phyloP scores from a whole-genome alignment of 805 yeast genomes.

The Candida parachauliodes region DNA sequence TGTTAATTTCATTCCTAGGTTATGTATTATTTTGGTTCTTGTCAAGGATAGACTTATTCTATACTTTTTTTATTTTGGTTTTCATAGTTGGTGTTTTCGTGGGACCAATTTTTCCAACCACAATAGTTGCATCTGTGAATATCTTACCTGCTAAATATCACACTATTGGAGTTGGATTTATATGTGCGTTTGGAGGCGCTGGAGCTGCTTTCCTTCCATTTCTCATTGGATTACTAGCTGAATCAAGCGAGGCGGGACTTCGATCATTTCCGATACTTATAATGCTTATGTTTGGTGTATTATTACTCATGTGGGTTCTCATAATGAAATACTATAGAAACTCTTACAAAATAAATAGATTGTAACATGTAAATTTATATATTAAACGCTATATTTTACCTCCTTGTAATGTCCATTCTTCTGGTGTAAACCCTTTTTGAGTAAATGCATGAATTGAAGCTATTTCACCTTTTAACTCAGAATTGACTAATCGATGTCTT shows the following conservation, averaged over 20 bases:
- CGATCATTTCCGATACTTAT: slow-evolving; percentile 30
- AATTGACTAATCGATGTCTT: slow-evolving; percentile 85
- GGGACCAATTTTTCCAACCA: slow-evolving; percentile 63
- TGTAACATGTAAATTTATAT: slow-evolving; percentile 6
- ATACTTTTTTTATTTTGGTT: slow-evolving; percentile 33
- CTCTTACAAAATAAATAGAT: slow-evolving; percentile 9
- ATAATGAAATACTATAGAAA: slow-evolving; percentile 10
- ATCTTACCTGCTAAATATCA: slow-evolving; percentile 59
- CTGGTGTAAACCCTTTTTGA: slow-evolving; percentile 81
- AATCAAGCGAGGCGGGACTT: slow-evolving; percentile 30
- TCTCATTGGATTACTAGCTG: slow-evolving; percentile 49
- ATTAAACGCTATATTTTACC: slow-evolving; percentile 18
- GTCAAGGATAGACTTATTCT: slow-evolving; percentile 23
- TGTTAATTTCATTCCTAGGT: slow-evolving; percentile 27
- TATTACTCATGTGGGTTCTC: slow-evolving; percentile 24
- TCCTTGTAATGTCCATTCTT: slow-evolving; percentile 67
- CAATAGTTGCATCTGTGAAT: slow-evolving; percentile 60
- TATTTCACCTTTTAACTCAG: slow-evolving; percentile 77
- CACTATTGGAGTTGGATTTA: slow-evolving; percentile 66
- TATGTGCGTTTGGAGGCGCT: slow-evolving; percentile 76
- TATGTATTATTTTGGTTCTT: slow-evolving; percentile 25
- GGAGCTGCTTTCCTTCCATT: slow-evolving; percentile 80
- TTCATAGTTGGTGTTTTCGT: slow-evolving; percentile 45
- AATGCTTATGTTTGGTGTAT: slow-evolving; percentile 19
- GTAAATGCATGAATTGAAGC: slow-evolving; percentile 91